These are phyloP conservation scores for Fragaria nilgerrensis DNA, from an alignment of 306 rosid species.

Conservation along the genomic window DNA sequence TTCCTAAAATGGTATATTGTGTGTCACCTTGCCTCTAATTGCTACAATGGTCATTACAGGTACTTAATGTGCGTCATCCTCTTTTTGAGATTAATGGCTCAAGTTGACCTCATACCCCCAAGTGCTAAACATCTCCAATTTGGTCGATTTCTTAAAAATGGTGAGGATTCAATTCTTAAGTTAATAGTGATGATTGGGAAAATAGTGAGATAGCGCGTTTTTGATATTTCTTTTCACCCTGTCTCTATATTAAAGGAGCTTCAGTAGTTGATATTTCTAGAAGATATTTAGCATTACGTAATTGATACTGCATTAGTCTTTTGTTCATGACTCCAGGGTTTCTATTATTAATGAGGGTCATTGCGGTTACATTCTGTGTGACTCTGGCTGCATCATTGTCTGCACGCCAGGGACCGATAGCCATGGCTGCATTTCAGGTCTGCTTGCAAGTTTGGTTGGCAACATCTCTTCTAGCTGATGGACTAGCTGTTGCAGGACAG, in stretches of 20 bases:
- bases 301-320: conserved; percentile 24
- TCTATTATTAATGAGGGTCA: conserved; percentile 79
- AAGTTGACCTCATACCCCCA: conserved; percentile 15
- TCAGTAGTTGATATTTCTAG: not conserved
- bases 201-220: not conserved
- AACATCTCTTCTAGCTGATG: conserved; percentile 90
- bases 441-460: conserved; percentile 97
- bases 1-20: not conserved
- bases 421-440: conserved; percentile 98
- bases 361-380: conserved; percentile 95
- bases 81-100: conserved; percentile 12
- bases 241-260: not conserved
- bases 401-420: conserved; percentile 79
- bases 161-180: conserved; percentile 4
- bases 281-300: not conserved
- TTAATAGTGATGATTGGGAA: not conserved
- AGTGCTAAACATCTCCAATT: conserved; percentile 15
- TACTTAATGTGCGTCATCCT: conserved; percentile 10
- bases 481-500: conserved; percentile 98
- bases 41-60: not conserved
- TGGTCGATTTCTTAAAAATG: conserved; percentile 17
- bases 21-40: not conserved
- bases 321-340: conserved; percentile 52
- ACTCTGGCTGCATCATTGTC: conserved; percentile 88
- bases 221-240: not conserved